Evolutionary conservation across 2,329 filamentous ascomycete genomes (phyloP), one percentile per base, ranked within the genome.

Genomic region (Fusarium begoniae): DNA sequence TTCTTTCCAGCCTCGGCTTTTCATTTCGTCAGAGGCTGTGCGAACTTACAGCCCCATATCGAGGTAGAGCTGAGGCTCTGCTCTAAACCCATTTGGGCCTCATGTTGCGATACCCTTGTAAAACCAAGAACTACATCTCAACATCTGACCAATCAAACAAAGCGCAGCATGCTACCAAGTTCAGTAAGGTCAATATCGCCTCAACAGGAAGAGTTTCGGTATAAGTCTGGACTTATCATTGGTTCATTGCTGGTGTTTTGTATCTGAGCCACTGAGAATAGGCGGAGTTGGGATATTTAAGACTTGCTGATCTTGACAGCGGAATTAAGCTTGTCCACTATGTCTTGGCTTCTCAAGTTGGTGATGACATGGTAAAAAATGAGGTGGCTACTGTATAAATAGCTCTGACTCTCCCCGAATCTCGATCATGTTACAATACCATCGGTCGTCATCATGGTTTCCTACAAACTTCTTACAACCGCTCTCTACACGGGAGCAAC

Each of bases 361-460:
- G 12, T n/a, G 6, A 44, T 57, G 43, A 18, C 13, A 44, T 48
- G 20, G 11, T 28, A 5, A 17, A 38, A 18, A 17, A 26, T 18
- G 10, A 15, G 2, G 22, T 24, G 4, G 3, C 5, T 14, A 8
- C 18, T 54, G 53, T 54, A 70, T 65, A 70, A 65, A 13, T 24
- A 43, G 18, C 20, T 8, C 24, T 11, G 0, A 6, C 26, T 24
- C 24, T n/a, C 6, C 15, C 11, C 17, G n/a, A 6, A 17, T 2
- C 11, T 20, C 22, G 3, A 15, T 5, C 9, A 14, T 38, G 6
- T 8, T 17, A 26, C 5, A 1, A 24, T 11, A 66, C 15, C 56
- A 70, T 43, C 24, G 11, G 24, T n/a, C 4, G 9, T 9, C 3
- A 57, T 22, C 37, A 77, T 77, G 75, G 9, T 57, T 53, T 60